These are phyloP conservation scores for Diaporthe aspalathi DNA, from an alignment of 2,329 filamentous ascomycete genomes.

Conservation along the genomic window DNA sequence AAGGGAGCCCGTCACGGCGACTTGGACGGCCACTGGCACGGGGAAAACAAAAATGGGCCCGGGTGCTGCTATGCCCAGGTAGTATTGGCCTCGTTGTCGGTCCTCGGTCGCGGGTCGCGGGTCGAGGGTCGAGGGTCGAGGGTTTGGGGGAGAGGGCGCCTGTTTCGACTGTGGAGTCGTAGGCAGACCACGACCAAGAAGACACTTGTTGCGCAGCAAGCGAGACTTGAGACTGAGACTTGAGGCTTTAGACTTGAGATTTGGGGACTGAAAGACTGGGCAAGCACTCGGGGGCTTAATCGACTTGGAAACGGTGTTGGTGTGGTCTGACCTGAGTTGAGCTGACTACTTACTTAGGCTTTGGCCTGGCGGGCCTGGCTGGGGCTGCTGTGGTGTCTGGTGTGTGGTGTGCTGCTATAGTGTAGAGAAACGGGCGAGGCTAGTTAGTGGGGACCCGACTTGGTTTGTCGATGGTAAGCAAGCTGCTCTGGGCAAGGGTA, in stretches of 20 bases:
- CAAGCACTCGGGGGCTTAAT: not conserved
- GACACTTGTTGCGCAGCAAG: not conserved
- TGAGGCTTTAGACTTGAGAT: too few relatives aligned
- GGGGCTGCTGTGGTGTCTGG: not conserved
- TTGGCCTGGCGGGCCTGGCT: not conserved
- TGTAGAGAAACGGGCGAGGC: not conserved
- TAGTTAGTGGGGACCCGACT: not conserved
- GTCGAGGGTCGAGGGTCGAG: not conserved
- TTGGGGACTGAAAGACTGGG: not conserved
- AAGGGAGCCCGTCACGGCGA: conserved; percentile 9
- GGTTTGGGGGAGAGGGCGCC: conserved; percentile 16
- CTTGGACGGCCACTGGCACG: not conserved
- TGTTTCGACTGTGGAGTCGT: conserved; percentile 8
- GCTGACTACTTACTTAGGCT: not conserved
- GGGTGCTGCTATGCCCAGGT: not conserved
- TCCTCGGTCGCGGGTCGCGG: conserved; percentile 12
- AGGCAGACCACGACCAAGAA: not conserved
- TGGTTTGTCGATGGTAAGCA: not conserved
- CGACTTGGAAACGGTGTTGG: not conserved
- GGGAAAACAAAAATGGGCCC: conserved; percentile 20
- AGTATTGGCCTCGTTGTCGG: conserved; percentile 18
- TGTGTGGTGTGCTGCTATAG: not conserved
- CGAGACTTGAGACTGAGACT: not conserved
- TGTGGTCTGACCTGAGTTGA: not conserved
- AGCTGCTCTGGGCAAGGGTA: too few relatives aligned